Conservation (phyloP, 768 basidiomycete species). For the Phylloporus rhodoxanthus region DNA sequence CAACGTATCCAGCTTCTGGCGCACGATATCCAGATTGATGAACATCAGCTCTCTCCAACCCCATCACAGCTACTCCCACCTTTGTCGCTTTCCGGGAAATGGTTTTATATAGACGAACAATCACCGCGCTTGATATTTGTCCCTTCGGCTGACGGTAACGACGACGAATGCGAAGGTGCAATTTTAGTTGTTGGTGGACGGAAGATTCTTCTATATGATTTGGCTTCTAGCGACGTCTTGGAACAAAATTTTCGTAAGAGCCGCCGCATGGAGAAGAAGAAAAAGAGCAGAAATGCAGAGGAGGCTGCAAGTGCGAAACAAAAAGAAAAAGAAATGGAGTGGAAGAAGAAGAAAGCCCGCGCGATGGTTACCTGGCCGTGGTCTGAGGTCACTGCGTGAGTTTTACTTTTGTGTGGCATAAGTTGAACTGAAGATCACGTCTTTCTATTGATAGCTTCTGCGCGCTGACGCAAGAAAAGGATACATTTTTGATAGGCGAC, state of each 20-base stretch:
- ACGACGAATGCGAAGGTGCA: slow-evolving; percentile 49
- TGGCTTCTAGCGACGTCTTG: slow-evolving; percentile 42
- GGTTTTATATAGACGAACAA: slow-evolving; percentile 36
- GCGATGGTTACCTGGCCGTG: slow-evolving; percentile 70
- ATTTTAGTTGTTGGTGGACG: slow-evolving; percentile 65
- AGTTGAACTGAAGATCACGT: background rate
- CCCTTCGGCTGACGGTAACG: slow-evolving; percentile 19
- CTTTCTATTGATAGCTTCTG: slow-evolving; percentile 40
- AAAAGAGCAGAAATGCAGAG: slow-evolving; percentile 39
- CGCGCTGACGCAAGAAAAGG: slow-evolving; percentile 39
- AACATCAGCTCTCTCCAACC: slow-evolving; percentile 46
- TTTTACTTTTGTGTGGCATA: slow-evolving; percentile 1
- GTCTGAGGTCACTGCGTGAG: slow-evolving; percentile 66
- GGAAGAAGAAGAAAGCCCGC: slow-evolving; percentile 47
- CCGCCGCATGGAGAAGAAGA: slow-evolving; percentile 46
- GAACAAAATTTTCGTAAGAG: slow-evolving; percentile 52
- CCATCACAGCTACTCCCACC: slow-evolving; percentile 43
- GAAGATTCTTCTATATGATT: slow-evolving; percentile 57
- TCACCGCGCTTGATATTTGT: slow-evolving; percentile 38
- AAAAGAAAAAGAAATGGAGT: slow-evolving; percentile 54
- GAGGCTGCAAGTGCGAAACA: slow-evolving; percentile 44
- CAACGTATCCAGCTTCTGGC: slow-evolving; percentile 57
- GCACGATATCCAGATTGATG: slow-evolving; percentile 46
- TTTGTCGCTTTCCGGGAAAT: slow-evolving; percentile 46
- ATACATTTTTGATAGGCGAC: slow-evolving; percentile 61